A percentile compares a stretch with the other conserved stretches of the same genome.
Evolutionary conservation across 352 stramenopile species (phyloP).

Genomic region (Phytophthora cactorum): DNA sequence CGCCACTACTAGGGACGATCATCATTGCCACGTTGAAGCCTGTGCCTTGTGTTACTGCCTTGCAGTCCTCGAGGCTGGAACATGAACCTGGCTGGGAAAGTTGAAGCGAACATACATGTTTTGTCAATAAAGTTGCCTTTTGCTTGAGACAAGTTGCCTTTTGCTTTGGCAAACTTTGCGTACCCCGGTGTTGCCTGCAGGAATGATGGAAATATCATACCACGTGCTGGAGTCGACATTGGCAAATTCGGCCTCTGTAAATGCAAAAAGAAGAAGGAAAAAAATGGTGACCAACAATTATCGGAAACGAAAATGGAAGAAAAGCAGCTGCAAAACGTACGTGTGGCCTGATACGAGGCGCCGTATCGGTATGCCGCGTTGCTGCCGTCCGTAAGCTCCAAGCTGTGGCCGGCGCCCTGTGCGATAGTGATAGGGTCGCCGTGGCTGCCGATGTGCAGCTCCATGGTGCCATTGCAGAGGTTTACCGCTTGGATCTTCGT

Average conservation of each 20-base stretch:
- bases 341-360: constrained; percentile 38
- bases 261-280: constrained; percentile 6
- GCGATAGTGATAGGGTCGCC: constrained; percentile 26
- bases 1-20: constrained; percentile 48
- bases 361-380: constrained; percentile 44
- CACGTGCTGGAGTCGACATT: constrained; percentile 57
- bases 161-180: constrained; percentile 1
- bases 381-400: constrained; percentile 33
- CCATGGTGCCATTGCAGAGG: constrained; percentile 43
- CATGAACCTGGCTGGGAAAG: constrained; percentile 59
- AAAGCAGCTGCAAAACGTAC: constrained; percentile 13
- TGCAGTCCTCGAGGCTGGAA: constrained; percentile 60
- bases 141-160: not conserved
- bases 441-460: constrained; percentile 41
- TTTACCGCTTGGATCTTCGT: constrained; percentile 53
- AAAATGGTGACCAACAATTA: constrained; percentile 1
- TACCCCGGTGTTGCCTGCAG: constrained; percentile 48
- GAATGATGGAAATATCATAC: constrained; percentile 86
- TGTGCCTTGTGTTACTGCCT: constrained; percentile 56
- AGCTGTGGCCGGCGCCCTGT: constrained; percentile 14
- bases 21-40: constrained; percentile 82
- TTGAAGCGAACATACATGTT: constrained; percentile 8
- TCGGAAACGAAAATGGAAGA: not conserved
- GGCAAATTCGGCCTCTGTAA: constrained; percentile 73
- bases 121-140: constrained; percentile 17